These are phyloP conservation scores for Penicillium silybi DNA, from an alignment of 495 filamentous ascomycete genomes.

Conservation along the genomic window DNA sequence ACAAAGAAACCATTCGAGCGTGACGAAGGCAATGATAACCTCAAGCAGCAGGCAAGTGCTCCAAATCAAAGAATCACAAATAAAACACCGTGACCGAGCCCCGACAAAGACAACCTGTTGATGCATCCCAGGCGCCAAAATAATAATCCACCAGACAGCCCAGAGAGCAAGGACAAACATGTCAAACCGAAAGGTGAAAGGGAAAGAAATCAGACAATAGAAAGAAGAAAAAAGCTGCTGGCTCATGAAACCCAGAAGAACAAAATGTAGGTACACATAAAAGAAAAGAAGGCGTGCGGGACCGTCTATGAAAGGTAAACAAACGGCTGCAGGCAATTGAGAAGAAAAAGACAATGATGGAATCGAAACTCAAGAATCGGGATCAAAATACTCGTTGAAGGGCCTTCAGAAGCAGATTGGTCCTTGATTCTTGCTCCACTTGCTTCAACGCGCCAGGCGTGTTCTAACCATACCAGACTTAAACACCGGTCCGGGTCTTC, in stretches of 20 bases:
- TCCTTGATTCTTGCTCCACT: not conserved
- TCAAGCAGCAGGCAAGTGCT: not conserved
- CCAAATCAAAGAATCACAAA: conserved; percentile 1
- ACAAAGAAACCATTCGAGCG: not conserved
- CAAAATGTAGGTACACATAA: conserved; percentile 17
- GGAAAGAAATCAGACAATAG: conserved; percentile 7
- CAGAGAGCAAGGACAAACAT: not conserved
- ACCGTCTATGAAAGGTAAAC: not conserved
- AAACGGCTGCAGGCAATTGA: not conserved
- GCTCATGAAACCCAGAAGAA: not conserved
- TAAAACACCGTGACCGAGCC: conserved; percentile 3
- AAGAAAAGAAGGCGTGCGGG: conserved; percentile 2
- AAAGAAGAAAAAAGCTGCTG: not conserved
- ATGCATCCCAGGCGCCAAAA: conserved; percentile 15
- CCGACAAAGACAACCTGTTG: conserved; percentile 8
- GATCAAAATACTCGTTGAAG: conserved; percentile 1
- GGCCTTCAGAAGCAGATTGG: not conserved
- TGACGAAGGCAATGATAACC: not conserved
- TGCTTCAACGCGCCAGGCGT: conserved; percentile 15
- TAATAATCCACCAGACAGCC: not conserved
- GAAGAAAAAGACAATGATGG: conserved; percentile 1
- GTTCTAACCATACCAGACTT: not conserved
- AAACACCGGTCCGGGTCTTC: conserved; percentile 33
- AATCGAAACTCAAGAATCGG: not conserved
- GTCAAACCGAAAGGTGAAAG: not conserved